Evolutionary conservation across 176 grass and related monocot genomes (phyloP), one percentile per base, ranked within the genome.

Genomic region (Carex kokanica): DNA sequence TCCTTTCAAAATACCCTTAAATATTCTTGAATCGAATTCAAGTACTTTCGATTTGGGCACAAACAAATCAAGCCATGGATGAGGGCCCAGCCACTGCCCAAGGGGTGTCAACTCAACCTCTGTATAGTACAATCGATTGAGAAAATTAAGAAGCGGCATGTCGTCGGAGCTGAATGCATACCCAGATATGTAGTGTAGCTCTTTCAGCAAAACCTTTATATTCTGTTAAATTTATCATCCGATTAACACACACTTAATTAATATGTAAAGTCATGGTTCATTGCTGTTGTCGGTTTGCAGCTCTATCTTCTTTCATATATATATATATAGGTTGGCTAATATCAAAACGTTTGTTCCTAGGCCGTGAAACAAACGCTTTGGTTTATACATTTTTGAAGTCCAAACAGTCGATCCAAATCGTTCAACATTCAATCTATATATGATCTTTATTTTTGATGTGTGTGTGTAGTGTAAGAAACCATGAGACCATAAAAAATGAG

Each of bases 41-140:
- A 89, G 64, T 56, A 93, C 81, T 3, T 64, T 85, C 0, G 88
- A 89, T 36, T 73, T 80, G 1, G 93, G 88, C 0, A 96, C 6
- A 54, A 96, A 93, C 38, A 93, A 78, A 81, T 88, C 92, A 14
- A 96, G 31, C 93, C 93, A 93, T 6, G 93, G 88, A 65, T 93
- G 93, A 0, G 83, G 87, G 17, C 89, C 85, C 2, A 89, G 77
- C 91, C 85, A 91, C 2, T 41, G 0, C 0, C 88, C 87, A 4
- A 15, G 56, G 4, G 74, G 31, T 68, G 15, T 68, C 14, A 79
- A 0, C 63, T 82, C 6, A 88, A 86, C 27, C 83, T 91, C 90
- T 34, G 56, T 78, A 11, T 80, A n/a, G 0, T 41, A 74, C 5
- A 93, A 82, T 1, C 85, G 65, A 36, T 89, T 78, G 0, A 89